Evolutionary conservation across 208 protist genomes (phyloP), one percentile per base, ranked within the genome.

Genomic region (Acanthamoeba lenticulata): DNA sequence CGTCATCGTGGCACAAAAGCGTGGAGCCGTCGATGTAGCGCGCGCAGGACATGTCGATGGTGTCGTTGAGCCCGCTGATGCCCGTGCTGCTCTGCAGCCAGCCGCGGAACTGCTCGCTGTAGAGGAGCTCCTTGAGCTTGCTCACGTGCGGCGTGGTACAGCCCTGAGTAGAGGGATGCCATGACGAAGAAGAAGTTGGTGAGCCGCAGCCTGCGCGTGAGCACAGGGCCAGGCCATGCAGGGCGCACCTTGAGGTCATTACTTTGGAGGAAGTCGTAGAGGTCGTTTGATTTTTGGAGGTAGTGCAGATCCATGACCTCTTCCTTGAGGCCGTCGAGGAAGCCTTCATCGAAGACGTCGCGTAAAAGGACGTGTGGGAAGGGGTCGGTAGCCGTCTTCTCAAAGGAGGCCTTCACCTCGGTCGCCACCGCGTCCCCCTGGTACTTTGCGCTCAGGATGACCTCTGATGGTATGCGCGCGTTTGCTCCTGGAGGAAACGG

Each of bases 1-100:
- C 85, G 85, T 91, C 85, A 52, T 91, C 85, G 55, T 91, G 85
- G 24, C 85, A 91, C 17, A 91, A 36, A 0, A 91, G 85, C 9
- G 79, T 88, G 44, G 79, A 88, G 21, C 45, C 47, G 79, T 88
- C 79, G 79, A 60, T 88, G 79, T 88, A 88, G 32, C 79, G 29
- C 42, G 79, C 79, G 29, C 42, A 49, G 19, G 45, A 62, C 79
- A 88, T 88, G 34, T 88, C 79, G 79, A 88, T 88, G 29, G 79
- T 88, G 45, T 88, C 79, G 27, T 88, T 88, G 32, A 88, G 32
- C 67, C 67, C 44, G 36, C 2, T 72, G 34, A 88, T 88, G 79
- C 79, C 79, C 15, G 79, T 88, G 42, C 52, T 88, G 29, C 34
- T 24, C 29, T 60, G 42, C 29, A 88, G 79, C 79, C 79, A 88